Conservation (phyloP, 768 basidiomycete species). For the Fistulinella prunicolor region DNA sequence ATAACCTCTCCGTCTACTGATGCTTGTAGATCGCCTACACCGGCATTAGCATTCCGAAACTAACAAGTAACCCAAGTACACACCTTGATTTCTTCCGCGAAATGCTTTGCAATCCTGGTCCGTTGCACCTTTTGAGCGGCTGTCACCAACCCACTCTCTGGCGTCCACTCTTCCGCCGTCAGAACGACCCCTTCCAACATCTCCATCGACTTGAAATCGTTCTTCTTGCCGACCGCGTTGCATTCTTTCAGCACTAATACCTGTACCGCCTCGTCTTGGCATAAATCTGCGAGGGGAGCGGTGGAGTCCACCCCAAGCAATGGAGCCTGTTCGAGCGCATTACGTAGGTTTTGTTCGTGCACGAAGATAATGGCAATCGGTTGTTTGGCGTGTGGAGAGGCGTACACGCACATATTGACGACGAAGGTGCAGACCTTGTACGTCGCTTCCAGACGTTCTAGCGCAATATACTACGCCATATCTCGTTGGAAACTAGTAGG, state of each 20-base stretch:
- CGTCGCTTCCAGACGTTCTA: conserved; percentile 83
- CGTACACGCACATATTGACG: conserved; percentile 81
- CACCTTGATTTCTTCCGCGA: conserved; percentile 61
- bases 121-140: conserved; percentile 91
- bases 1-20: too few species aligned
- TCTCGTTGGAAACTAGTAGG: conserved; percentile 3
- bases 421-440: conserved; percentile 85
- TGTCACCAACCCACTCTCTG: conserved; percentile 83
- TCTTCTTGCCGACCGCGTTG: conserved; percentile 81
- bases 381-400: conserved; percentile 68
- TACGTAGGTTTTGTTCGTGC: conserved; percentile 73
- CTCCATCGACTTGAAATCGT: conserved; percentile 78
- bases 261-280: conserved; percentile 50
- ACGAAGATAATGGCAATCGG: conserved; percentile 87
- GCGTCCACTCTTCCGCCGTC: conserved; percentile 87
- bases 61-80: neutral
- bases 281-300: conserved; percentile 51
- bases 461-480: conserved; percentile 75
- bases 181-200: conserved; percentile 73
- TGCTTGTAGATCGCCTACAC: conserved; percentile 34
- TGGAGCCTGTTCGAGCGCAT: conserved; percentile 38
- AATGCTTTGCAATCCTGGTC: conserved; percentile 63
- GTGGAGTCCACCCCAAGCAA: conserved; percentile 36
- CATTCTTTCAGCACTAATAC: conserved; percentile 71
- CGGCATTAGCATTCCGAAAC: neutral